Conservation (phyloP, 176 grass and related monocot genomes). For the Avena eriantha region DNA sequence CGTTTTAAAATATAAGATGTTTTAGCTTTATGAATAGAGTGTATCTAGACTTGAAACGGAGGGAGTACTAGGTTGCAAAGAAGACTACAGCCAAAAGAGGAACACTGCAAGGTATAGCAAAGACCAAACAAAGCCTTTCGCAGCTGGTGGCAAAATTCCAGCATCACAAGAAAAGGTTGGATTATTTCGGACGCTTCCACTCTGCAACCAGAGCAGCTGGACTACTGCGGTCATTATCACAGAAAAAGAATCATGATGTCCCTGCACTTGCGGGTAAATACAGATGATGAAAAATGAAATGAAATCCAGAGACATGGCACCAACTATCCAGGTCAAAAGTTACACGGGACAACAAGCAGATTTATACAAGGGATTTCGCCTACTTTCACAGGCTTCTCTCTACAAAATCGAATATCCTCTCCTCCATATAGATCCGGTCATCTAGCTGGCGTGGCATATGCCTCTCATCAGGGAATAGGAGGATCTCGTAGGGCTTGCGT, state of each 20-base stretch:
- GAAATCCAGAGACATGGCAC: background rate
- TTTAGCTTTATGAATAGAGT: too few relatives aligned
- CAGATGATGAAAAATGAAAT: slow-evolving; percentile 43
- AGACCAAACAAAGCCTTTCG: background rate
- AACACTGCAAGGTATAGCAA: background rate
- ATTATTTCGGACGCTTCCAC: slow-evolving; percentile 22
- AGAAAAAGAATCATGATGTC: slow-evolving; percentile 47
- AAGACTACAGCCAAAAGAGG: background rate
- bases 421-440: slow-evolving; percentile 96
- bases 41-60: too few relatives aligned
- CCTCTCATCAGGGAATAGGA: slow-evolving; percentile 88
- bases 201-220: slow-evolving; percentile 16
- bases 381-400: slow-evolving; percentile 79
- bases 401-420: slow-evolving; percentile 94
- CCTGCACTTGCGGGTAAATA: slow-evolving; percentile 34
- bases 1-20: too few relatives aligned
- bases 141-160: background rate
- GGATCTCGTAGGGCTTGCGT: slow-evolving; percentile 86
- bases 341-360: slow-evolving; percentile 24
- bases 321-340: slow-evolving; percentile 37
- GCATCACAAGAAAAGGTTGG: background rate
- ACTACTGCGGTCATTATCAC: slow-evolving; percentile 25
- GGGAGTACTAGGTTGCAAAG: background rate
- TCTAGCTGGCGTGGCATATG: slow-evolving; percentile 86
- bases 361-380: slow-evolving; percentile 28